Conservation (phyloP, 2,329 filamentous ascomycete species). For the Colletotrichum horii region DNA sequence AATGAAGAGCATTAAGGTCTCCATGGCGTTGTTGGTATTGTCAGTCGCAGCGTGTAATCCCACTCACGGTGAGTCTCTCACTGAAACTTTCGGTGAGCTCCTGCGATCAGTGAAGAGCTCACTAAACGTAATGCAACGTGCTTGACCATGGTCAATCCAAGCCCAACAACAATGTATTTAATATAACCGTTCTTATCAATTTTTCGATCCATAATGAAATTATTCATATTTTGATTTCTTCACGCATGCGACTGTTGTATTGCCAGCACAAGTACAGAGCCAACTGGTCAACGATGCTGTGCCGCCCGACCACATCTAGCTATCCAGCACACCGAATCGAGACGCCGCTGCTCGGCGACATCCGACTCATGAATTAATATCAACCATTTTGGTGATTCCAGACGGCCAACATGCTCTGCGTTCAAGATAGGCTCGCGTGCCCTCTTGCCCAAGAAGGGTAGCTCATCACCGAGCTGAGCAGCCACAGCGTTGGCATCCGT, state of each 20-base stretch:
- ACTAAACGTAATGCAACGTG: not conserved
- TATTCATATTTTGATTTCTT: not conserved
- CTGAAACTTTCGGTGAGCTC: not conserved
- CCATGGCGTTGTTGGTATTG: not conserved
- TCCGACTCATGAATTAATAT: not conserved
- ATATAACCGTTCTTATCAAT: not conserved
- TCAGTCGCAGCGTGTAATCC: not conserved
- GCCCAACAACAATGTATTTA: not conserved
- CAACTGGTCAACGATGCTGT: not conserved
- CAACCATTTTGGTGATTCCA: not conserved
- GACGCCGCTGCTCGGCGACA: not conserved
- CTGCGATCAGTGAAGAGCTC: not conserved
- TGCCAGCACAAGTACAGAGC: not conserved
- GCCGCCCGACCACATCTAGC: not conserved
- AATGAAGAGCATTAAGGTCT: fast-evolving
- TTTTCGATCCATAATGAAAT: not conserved
- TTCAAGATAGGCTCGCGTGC: constrained; percentile 1
- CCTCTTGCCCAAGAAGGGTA: constrained; percentile 7
- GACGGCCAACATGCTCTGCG: not conserved
- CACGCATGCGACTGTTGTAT: not conserved
- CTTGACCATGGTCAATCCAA: not conserved
- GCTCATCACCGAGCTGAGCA: not conserved
- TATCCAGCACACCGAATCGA: not conserved
- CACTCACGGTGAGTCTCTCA: not conserved
- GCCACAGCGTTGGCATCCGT: not conserved